Evolutionary conservation across 1,139 yeast species (phyloP), one percentile per base, ranked within the genome.

Genomic region (Blastobotrys illinoisensis): DNA sequence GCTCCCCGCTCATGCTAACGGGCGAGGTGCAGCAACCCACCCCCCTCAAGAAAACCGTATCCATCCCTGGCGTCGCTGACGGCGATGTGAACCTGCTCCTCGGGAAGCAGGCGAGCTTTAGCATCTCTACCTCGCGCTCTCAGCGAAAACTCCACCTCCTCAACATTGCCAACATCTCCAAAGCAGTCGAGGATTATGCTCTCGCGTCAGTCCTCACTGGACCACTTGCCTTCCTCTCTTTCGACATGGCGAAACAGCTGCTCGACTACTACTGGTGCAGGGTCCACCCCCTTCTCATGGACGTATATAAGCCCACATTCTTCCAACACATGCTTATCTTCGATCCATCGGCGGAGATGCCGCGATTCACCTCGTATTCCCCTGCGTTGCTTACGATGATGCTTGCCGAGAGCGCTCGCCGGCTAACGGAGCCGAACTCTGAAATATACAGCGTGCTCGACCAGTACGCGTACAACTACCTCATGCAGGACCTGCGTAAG

Each of bases 251-350:
- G 7, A 46, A 43, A 18, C 50, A 50, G 21, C 45, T 53, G 23
- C 16, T 50, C 18, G 20, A 50, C n/a, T 49, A 49, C 36, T 53
- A 45, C 40, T 53, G 55, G 55, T 46, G 50, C 14, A 49, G 50
- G 48, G n/a, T 49, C 43, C 55, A 53, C 28, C 55, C 55, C 21
- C 28, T 46, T 28, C 50, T 49, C 16, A 46, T 49, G 48, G 53
- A 53, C 14, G 48, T 53, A 18, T 53, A 53, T 40, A 46, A 49
- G n/a, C 46, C 52, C 4, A 18, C n/a, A 11, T 53, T 53, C 32
- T 47, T 53, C 47, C 44, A 50, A 9, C 50, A 53, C 48, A 53
- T 53, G 55, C 47, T 46, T 9, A 26, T 18, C 16, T 43, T 9
- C 32, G 50, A 49, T 46, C 50, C 55, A 14, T 18, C 20, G 9